Conservation (phyloP, 352 stramenopile genomes). For the Phytophthora nicotianae region DNA sequence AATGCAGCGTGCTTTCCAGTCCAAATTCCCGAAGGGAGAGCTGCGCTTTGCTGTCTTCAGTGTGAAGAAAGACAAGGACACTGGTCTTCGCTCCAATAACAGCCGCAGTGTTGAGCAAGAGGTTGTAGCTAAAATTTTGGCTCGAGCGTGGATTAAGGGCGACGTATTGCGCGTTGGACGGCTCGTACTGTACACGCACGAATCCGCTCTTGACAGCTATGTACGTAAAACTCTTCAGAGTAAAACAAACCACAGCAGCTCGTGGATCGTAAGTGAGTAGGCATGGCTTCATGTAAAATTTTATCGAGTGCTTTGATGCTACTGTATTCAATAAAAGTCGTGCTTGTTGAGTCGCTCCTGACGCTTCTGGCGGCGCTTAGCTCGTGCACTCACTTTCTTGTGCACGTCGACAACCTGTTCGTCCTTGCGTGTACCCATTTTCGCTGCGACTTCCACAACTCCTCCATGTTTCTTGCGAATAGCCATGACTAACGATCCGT, state of each 20-base stretch:
- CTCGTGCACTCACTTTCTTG: slow-evolving; percentile 67
- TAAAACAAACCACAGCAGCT: slow-evolving; percentile 9
- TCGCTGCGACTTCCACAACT: slow-evolving; percentile 61
- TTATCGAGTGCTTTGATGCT: neutral
- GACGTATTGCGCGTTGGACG: slow-evolving; percentile 45
- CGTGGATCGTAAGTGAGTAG: slow-evolving; percentile 31
- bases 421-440: slow-evolving; percentile 53
- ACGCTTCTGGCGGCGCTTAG: slow-evolving; percentile 70
- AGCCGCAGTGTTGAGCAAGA: slow-evolving; percentile 34
- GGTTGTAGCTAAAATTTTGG: slow-evolving; percentile 30
- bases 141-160: slow-evolving; percentile 34
- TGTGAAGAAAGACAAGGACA: slow-evolving; percentile 43
- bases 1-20: slow-evolving; percentile 28
- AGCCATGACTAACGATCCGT: slow-evolving; percentile 62
- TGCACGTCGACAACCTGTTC: slow-evolving; percentile 56
- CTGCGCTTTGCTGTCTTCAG: slow-evolving; percentile 45
- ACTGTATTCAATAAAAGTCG: slow-evolving; percentile 65
- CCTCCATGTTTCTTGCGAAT: slow-evolving; percentile 88
- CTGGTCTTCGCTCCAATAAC: slow-evolving; percentile 13
- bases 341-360: slow-evolving; percentile 60
- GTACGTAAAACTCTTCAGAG: slow-evolving; percentile 16
- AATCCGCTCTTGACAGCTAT: slow-evolving; percentile 20
- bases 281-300: slow-evolving; percentile 4
- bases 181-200: slow-evolving; percentile 41
- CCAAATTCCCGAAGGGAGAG: slow-evolving; percentile 15